These are phyloP conservation scores for Xylariales sp. DNA, from an alignment of 2,329 filamentous ascomycete genomes.

Conservation along the genomic window DNA sequence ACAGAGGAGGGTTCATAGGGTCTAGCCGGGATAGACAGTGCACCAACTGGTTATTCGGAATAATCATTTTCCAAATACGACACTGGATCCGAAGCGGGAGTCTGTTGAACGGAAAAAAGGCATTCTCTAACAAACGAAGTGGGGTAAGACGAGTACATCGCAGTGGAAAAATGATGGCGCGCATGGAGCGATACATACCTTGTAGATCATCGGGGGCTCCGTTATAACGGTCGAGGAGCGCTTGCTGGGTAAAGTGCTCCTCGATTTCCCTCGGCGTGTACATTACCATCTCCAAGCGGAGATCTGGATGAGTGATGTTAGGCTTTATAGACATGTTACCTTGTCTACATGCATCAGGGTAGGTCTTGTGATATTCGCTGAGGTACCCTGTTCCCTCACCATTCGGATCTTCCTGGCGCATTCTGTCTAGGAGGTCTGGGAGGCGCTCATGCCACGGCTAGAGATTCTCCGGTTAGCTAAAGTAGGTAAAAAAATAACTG, in stretches of 20 bases:
- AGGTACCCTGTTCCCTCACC: slow-evolving; percentile 20
- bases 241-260: slow-evolving; percentile 5
- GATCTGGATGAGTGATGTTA: slow-evolving; percentile 46
- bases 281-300: slow-evolving; percentile 38
- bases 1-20: slow-evolving; percentile 41
- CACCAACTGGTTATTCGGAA: slow-evolving; percentile 53
- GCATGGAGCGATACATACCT: neutral
- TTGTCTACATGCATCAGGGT: slow-evolving; percentile 49
- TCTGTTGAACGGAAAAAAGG: slow-evolving; percentile 46
- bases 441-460: slow-evolving; percentile 26
- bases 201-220: neutral
- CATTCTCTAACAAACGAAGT: slow-evolving; percentile 10
- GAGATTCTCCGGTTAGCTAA: slow-evolving; percentile 11
- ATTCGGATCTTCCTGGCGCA: neutral
- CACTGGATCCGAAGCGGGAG: slow-evolving; percentile 50
- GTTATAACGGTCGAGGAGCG: neutral
- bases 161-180: slow-evolving; percentile 16
- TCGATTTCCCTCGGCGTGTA: slow-evolving; percentile 10
- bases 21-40: slow-evolving; percentile 62
- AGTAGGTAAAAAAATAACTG: neutral
- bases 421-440: neutral
- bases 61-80: slow-evolving; percentile 52
- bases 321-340: slow-evolving; percentile 49
- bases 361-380: slow-evolving; percentile 39
- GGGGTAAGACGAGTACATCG: slow-evolving; percentile 5